phyloP scores from a whole-genome alignment of 2,329 filamentous ascomycete species.

The Ascocoryne sarcoides region DNA sequence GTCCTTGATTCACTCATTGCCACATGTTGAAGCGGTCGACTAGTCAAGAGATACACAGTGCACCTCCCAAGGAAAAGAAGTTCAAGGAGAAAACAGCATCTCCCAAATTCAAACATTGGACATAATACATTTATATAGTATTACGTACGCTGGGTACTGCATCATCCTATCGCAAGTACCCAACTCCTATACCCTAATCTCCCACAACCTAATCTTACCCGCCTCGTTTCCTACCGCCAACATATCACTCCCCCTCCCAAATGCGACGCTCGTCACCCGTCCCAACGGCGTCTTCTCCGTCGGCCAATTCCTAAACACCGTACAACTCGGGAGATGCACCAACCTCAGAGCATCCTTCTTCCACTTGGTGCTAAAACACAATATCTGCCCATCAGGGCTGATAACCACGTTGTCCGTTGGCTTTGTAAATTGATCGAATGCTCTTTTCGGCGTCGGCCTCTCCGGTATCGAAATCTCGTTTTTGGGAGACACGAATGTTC shows the following conservation, averaged over 20 bases:
- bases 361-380: constrained; percentile 77
- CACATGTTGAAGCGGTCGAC: no score
- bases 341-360: constrained; percentile 83
- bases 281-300: constrained; percentile 84
- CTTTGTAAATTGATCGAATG: constrained; percentile 80
- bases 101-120: no score
- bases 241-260: constrained; percentile 55
- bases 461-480: constrained; percentile 45
- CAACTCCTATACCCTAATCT: constrained; percentile 55
- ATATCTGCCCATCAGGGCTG: constrained; percentile 78
- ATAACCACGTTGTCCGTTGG: constrained; percentile 73
- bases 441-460: constrained; percentile 61
- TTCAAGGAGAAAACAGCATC: no score
- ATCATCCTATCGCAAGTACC: constrained; percentile 8
- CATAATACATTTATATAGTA: no score
- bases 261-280: constrained; percentile 66
- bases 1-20: no score
- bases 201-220: constrained; percentile 85
- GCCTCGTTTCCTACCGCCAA: constrained; percentile 82
- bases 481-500: constrained; percentile 29
- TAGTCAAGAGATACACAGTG: no score
- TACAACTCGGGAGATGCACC: constrained; percentile 85
- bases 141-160: no score
- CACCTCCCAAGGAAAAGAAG: no score
- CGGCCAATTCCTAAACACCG: constrained; percentile 95